Base-by-base conservation (phyloP, 768 basidiomycete species). In the Leccinum ochraceum region DNA sequence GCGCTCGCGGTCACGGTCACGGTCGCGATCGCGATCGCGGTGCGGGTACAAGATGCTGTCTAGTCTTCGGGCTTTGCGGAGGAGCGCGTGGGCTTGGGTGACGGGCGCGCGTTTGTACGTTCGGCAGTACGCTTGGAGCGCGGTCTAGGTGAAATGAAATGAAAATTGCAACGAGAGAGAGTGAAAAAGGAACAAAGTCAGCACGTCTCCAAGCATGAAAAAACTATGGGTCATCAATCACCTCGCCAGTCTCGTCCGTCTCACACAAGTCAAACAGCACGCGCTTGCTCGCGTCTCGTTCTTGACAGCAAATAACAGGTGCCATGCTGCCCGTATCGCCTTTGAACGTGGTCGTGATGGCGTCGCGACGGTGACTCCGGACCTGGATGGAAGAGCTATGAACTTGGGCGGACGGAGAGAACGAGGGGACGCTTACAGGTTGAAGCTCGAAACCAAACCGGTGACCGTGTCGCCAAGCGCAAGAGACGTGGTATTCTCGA, bases 401-500 rank as follows among this genome's bases (percentile, higher is more conserved):
- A 9, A 11, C 16, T 32, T 37, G 53, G 16, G 53, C 6, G 34
- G 8, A 22, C 4, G 9, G 17, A 37, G 7, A 36, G 46, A 48
- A 9, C 24, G 32, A 14, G 17, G 1, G 17, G 8, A 28, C 17
- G 76, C 88, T 69, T 65, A 90, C 94, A 37, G 88, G 83, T 67
- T 89, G 89, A 44, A 98, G 84, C 77, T 98, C 95, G 74, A 99
- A 97, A 30, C 93, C 95, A 65, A 98, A 95, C 65, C 81, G 88
- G 77, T 89, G 86, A 0, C 89, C 89, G 44, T 86, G 79, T 56
- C 81, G 83, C 92, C 93, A 98, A 20, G 94, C 97, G 72, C 97
- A 99, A 0, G 92, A 88, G 8, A 88, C 80, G 71, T 99, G 97
- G 71, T 88, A 94, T 64, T 90, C 86, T 55, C 81, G 84, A 16